phyloP scores from a whole-genome alignment of 345 rosid species.

The Dipteronia dyeriana region DNA sequence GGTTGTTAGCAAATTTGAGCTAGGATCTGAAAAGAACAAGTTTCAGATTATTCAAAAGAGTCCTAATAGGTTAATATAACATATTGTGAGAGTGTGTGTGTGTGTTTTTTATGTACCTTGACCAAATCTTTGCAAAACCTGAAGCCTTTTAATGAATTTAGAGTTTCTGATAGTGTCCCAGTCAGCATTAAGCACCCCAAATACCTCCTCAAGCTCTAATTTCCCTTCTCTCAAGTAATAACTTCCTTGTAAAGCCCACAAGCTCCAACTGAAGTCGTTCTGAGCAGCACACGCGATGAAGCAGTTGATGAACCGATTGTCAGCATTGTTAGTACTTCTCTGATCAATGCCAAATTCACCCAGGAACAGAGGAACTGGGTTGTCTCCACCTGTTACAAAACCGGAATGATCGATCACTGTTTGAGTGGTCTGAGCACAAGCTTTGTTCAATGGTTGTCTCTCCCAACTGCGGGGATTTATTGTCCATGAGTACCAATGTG shows the following conservation, averaged over 20 bases:
- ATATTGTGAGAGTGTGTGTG: not conserved
- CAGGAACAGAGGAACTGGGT: constrained; percentile 37
- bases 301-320: constrained; percentile 43
- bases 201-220: constrained; percentile 28
- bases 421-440: constrained; percentile 19
- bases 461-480: constrained; percentile 26
- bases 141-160: constrained; percentile 30
- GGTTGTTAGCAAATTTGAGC: constrained; percentile 20
- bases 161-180: constrained; percentile 35
- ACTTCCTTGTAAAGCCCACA: constrained; percentile 49
- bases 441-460: constrained; percentile 33
- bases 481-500: constrained; percentile 42
- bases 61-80: not conserved
- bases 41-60: not conserved
- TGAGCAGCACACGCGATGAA: constrained; percentile 38
- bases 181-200: constrained; percentile 33
- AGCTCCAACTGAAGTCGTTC: constrained; percentile 43
- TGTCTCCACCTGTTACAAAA: constrained; percentile 12
- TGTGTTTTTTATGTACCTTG: constrained; percentile 1
- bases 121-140: constrained; percentile 7
- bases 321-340: constrained; percentile 20
- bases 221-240: constrained; percentile 39
- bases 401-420: constrained; percentile 3
- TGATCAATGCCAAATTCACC: constrained; percentile 50
- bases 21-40: constrained; percentile 33